A percentile compares a stretch with the other conserved stretches of the same genome.
These are phyloP conservation scores for Cordyceps pruinosa DNA, from an alignment of 2,329 filamentous ascomycete species.

Conservation along the genomic window DNA sequence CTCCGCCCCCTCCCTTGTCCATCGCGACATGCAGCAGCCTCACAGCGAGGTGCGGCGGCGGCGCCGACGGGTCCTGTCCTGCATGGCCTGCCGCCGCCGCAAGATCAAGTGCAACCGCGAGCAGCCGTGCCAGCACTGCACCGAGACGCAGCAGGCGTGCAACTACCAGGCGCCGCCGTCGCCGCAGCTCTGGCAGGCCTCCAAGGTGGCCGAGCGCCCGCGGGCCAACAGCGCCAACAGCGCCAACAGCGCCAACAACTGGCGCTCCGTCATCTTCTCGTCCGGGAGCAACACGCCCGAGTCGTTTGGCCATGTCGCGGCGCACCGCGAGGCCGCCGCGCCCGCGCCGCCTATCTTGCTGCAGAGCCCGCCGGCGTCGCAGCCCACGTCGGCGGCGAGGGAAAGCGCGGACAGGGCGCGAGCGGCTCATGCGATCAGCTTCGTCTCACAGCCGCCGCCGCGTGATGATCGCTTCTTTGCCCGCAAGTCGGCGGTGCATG, in stretches of 20 bases:
- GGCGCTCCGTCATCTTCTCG: slow-evolving; percentile 4
- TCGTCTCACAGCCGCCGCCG: not conserved
- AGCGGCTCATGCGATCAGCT: not conserved
- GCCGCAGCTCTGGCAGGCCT: slow-evolving; percentile 2
- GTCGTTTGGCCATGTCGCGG: not conserved
- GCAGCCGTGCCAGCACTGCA: slow-evolving; percentile 34
- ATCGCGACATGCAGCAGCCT: slow-evolving; percentile 1
- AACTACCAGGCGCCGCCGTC: slow-evolving; percentile 19
- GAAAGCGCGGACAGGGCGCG: not conserved
- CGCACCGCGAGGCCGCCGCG: not conserved
- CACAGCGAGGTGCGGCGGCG: slow-evolving; percentile 1
- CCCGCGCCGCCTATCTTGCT: not conserved
- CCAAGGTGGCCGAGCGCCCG: not conserved
- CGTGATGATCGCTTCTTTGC: not conserved
- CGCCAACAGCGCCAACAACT: not conserved
- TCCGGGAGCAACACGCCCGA: not conserved
- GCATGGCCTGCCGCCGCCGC: slow-evolving; percentile 35
- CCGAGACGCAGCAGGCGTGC: slow-evolving; percentile 25
- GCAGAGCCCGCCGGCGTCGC: not conserved
- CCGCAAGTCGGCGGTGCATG: slow-evolving; percentile 14
- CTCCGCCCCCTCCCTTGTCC: too few species aligned
- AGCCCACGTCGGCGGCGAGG: not conserved
- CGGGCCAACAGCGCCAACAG: not conserved
- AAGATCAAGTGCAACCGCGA: slow-evolving; percentile 40
- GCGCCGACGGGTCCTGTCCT: slow-evolving; percentile 22